Base-by-base conservation (phyloP, 495 filamentous ascomycete genomes). In the Hyaloscypha variabilis region DNA sequence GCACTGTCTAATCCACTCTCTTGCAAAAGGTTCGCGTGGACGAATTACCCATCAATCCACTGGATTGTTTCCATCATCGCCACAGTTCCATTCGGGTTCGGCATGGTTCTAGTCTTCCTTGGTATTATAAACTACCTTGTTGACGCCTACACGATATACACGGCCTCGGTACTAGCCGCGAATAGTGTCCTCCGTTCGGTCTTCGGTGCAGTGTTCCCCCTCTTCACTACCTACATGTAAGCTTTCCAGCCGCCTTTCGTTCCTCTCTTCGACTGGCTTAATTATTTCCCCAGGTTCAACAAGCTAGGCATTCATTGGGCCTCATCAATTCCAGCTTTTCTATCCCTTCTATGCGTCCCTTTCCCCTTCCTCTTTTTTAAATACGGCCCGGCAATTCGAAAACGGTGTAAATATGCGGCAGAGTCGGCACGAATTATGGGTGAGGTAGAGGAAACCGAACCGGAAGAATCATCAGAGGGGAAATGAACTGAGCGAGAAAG, bases 131-230 rank as follows among this genome's bases (percentile, higher is more conserved):
- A 91, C 66, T 86, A 86, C 58, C 74, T 86, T 19, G 77, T 80
- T 10, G 82, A 85, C 65, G 75, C 79, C 29, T 86, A 19, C 87
- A 93, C 77, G 54, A 88, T 93, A 65, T 94, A 88, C 70, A 90
- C 91, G 5, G 91, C 91, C 3, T 91, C 88, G 1, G 91, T 91
- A 1, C 78, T 95, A n/a, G 91, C 91, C 0, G 86, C 86, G 0
- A 83, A 84, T 2, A 80, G 81, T 0, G 83, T 86, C 50, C 71
- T 80, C 24, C 79, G 90, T 2, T 84, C 81, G 53, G 78, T 86
- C 17, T 80, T 85, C 49, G 90, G 85, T 2, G 85, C 87, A 1
- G 76, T 80, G 8, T 77, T 87, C 30, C 85, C 85, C 1, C 79
- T 92, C 6, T 93, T 92, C 74, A 83, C 86, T 0, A 82, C 77